These are phyloP conservation scores for Periconia sp. DNA, from an alignment of 2,329 filamentous ascomycete species.

Conservation along the genomic window DNA sequence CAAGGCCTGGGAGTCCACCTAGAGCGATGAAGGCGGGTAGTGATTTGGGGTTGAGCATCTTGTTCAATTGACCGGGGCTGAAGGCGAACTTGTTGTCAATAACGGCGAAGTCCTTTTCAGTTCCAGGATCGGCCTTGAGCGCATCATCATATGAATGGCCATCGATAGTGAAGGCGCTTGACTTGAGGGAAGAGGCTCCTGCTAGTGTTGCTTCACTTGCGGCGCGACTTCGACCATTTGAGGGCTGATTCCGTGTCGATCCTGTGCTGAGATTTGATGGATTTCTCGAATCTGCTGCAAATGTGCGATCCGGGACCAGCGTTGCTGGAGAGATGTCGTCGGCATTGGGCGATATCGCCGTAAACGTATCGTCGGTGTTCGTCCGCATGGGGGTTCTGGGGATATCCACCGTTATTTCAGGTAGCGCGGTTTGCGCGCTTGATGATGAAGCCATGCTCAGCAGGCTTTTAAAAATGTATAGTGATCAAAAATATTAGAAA, in stretches of 20 bases:
- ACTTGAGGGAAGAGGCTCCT: slow-evolving; percentile 17
- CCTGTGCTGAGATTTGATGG: slow-evolving; percentile 18
- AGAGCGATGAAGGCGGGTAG: slow-evolving; percentile 53
- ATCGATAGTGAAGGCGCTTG: slow-evolving; percentile 22
- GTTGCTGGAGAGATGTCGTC: slow-evolving; percentile 25
- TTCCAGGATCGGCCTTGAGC: slow-evolving; percentile 22
- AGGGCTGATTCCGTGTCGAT: slow-evolving; percentile 12
- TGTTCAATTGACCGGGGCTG: slow-evolving; percentile 54
- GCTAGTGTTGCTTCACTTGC: slow-evolving; percentile 23
- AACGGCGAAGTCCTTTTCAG: slow-evolving; percentile 26
- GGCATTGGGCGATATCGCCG: slow-evolving; percentile 11
- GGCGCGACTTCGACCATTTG: slow-evolving; percentile 18
- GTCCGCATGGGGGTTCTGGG: slow-evolving; percentile 20
- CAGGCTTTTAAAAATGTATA: slow-evolving; percentile 10
- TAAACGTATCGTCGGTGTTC: slow-evolving; percentile 22
- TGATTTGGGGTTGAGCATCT: slow-evolving; percentile 52
- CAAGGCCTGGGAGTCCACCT: slow-evolving; percentile 54
- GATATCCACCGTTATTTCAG: slow-evolving; percentile 28
- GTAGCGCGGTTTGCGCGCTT: slow-evolving; percentile 18
- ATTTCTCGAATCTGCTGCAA: slow-evolving; percentile 17
- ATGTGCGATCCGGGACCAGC: slow-evolving; percentile 21
- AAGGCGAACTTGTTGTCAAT: slow-evolving; percentile 55
- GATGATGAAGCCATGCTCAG: slow-evolving; percentile 26
- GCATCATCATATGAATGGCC: slow-evolving; percentile 25
- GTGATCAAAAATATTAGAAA: slow-evolving; percentile 9